Conservation (phyloP, 805 yeast genomes). For the Kodamaea fukazawae region DNA sequence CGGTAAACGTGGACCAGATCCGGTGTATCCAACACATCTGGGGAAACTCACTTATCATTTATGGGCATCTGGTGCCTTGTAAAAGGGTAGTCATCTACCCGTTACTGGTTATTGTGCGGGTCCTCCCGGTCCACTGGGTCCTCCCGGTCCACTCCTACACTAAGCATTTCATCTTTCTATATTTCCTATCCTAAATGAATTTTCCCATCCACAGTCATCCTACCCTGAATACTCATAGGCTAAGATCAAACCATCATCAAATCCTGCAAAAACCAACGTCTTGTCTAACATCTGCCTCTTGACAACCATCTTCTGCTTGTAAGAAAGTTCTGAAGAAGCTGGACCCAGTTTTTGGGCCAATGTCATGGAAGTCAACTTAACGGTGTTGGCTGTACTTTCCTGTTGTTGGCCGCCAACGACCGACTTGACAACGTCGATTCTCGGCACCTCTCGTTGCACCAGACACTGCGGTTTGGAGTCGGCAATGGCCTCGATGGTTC, state of each 20-base stretch:
- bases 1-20: too few species aligned
- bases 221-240: conserved; percentile 25
- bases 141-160: too few species aligned
- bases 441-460: not conserved
- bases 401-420: not conserved
- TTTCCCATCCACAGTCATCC: too few species aligned
- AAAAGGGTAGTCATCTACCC: too few species aligned
- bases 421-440: conserved; percentile 2
- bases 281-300: conserved; percentile 11
- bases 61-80: too few species aligned
- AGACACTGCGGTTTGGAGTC: conserved; percentile 1
- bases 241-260: conserved; percentile 53
- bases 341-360: not conserved
- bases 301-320: conserved; percentile 1
- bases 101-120: too few species aligned
- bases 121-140: too few species aligned
- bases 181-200: too few species aligned
- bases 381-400: not conserved
- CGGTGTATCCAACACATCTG: too few species aligned
- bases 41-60: too few species aligned
- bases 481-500: conserved; percentile 32
- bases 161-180: too few species aligned
- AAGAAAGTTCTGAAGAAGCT: not conserved
- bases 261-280: conserved; percentile 46
- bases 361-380: conserved; percentile 2